A percentile compares a stretch with the other conserved stretches of the same genome.
Conservation (phyloP, 1,139 yeast genomes). For the Debaryomycetaceae sp. region DNA sequence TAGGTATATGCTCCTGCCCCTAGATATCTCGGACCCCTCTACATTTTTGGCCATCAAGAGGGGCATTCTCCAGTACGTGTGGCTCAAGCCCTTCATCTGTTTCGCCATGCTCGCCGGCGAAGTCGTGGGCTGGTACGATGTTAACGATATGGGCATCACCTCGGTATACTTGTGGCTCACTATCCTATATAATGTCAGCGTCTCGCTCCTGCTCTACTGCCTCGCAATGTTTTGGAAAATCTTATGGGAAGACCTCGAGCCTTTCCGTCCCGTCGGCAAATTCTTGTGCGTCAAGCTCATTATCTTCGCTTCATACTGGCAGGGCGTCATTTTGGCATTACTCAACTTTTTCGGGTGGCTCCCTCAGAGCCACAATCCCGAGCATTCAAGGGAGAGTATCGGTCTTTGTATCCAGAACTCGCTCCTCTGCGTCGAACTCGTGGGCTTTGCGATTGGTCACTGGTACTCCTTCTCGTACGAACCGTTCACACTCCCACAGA, state of each 20-base stretch:
- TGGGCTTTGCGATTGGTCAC: slow-evolving; percentile 81
- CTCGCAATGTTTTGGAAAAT: slow-evolving; percentile 91
- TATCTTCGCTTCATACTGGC: slow-evolving; percentile 97
- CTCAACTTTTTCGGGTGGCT: slow-evolving; percentile 47
- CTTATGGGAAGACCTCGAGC: slow-evolving; percentile 60
- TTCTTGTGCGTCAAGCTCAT: slow-evolving; percentile 86
- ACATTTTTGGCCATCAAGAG: slow-evolving; percentile 70
- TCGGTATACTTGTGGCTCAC: slow-evolving; percentile 60
- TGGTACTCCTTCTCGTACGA: slow-evolving; percentile 73
- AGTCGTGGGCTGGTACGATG: slow-evolving; percentile 37
- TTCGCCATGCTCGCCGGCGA: slow-evolving; percentile 43
- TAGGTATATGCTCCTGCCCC: slow-evolving; percentile 35
- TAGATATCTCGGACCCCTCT: slow-evolving; percentile 81
- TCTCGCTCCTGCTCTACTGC: slow-evolving; percentile 71
- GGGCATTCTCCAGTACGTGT: slow-evolving; percentile 86
- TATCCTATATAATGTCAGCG: slow-evolving; percentile 66
- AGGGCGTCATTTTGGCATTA: slow-evolving; percentile 62
- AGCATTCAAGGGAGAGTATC: slow-evolving; percentile 18
- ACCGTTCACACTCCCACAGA: slow-evolving; percentile 50
- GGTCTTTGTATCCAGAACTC: slow-evolving; percentile 67
- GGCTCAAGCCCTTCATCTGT: slow-evolving; percentile 82
- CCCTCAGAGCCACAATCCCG: slow-evolving; percentile 6
- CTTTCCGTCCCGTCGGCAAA: slow-evolving; percentile 84
- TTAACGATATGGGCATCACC: slow-evolving; percentile 35
- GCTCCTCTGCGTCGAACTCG: slow-evolving; percentile 70